Evolutionary conservation across 164 flowering plant genomes (phyloP).

Genomic region (Saururus chinensis): DNA sequence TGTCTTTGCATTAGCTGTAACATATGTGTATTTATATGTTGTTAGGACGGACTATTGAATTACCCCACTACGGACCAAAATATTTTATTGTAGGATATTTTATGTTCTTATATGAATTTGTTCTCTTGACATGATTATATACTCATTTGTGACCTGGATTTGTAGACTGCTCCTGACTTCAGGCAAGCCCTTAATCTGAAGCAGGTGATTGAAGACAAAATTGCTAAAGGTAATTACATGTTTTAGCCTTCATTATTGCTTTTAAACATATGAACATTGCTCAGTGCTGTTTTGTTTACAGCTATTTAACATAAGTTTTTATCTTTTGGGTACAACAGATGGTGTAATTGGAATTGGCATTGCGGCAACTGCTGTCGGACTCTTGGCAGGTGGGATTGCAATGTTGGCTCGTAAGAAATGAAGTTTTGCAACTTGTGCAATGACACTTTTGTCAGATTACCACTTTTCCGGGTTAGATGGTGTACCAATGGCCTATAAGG

Average conservation of each 20-base stretch:
- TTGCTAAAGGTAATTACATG: constrained; percentile 53
- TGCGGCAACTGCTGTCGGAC: constrained; percentile 61
- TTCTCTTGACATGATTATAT: too few species aligned
- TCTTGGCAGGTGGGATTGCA: constrained; percentile 67
- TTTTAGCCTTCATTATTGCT: background rate
- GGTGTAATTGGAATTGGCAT: constrained; percentile 96
- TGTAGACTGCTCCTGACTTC: constrained; percentile 86
- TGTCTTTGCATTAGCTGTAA: too few species aligned
- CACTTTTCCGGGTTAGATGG: background rate
- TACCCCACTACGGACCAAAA: too few species aligned
- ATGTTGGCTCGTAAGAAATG: constrained; percentile 62
- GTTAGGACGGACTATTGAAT: too few species aligned
- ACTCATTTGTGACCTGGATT: background rate
- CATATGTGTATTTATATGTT: too few species aligned
- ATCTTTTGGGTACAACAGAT: constrained; percentile 30
- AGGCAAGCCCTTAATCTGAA: constrained; percentile 75
- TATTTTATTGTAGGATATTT: background rate
- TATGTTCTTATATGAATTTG: background rate
- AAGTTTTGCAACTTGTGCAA: background rate
- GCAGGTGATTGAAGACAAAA: constrained; percentile 67
- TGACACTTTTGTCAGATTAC: background rate
- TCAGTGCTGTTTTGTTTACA: background rate
- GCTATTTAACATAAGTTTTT: background rate
- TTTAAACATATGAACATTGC: background rate
- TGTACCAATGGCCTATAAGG: background rate